Evolutionary conservation across 2,329 filamentous ascomycete genomes (phyloP), one percentile per base, ranked within the genome.

Genomic region (Aphanocladium album): DNA sequence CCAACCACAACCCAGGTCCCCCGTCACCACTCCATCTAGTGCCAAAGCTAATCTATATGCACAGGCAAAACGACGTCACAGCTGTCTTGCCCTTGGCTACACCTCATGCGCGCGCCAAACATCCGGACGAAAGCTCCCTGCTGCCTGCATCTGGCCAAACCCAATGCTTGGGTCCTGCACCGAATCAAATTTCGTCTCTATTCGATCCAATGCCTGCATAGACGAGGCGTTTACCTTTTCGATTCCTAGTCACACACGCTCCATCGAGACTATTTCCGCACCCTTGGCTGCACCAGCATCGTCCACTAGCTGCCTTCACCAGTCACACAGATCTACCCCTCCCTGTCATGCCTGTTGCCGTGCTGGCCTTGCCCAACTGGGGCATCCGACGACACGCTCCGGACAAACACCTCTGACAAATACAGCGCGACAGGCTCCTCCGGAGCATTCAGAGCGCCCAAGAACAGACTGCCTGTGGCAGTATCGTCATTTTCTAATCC

Each of bases 21-120:
- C 16, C 45, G 25, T 33, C 43, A 47, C 35, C 43, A 49, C 46
- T 19, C 25, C 45, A 33, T 51, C 46, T 58, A 58, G 56, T 23
- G 56, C 46, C 56, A 33, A 58, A 58, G 56, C 56, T 58, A 58
- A 58, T 58, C 56, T 58, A 33, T 46, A 51, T 33, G 39, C 39
- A 30, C 56, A 51, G 46, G 35, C 56, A 21, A 47, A 37, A 58
- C 56, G 45, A 58, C 56, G 56, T 58, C 56, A 58, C 46, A 21
- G 39, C 45, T 33, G 35, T 39, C 54, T 37, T 27, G 43, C 33
- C 33, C 14, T 23, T n/a, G 19, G 41, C 41, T 25, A 35, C 51
- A 19, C 27, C 43, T 46, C 41, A 43, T 54, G 39, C 53, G 17
- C 25, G 53, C 21, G 21, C 16, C 53, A 56, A 47, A 47, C 19